Conservation (phyloP, 768 basidiomycete species). For the Suillus variegatus region DNA sequence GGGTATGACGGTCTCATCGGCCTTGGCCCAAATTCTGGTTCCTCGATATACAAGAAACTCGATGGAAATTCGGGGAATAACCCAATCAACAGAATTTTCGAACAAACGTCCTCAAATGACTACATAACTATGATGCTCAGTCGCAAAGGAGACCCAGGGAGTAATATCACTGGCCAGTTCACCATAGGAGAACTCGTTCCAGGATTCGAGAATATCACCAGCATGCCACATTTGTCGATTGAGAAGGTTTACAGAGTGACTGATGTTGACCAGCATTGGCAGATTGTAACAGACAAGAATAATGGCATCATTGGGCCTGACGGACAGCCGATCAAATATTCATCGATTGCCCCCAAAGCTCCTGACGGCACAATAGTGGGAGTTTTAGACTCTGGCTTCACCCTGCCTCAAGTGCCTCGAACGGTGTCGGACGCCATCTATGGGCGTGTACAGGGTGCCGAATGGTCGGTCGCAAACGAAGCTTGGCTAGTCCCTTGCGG, state of each 20-base stretch:
- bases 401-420: constrained; percentile 71
- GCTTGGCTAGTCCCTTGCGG: constrained; percentile 78
- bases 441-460: constrained; percentile 72
- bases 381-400: constrained; percentile 75
- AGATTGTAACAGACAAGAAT: constrained; percentile 64
- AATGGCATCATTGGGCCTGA: constrained; percentile 77
- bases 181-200: constrained; percentile 67
- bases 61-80: constrained; percentile 52
- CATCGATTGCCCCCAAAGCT: constrained; percentile 70
- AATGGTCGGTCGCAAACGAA: constrained; percentile 53
- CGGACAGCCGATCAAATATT: constrained; percentile 56
- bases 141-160: constrained; percentile 53
- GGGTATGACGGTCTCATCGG: constrained; percentile 75
- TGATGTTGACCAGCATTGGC: constrained; percentile 79
- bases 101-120: constrained; percentile 53
- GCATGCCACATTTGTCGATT: constrained; percentile 65
- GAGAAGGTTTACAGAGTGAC: constrained; percentile 63
- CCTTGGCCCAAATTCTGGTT: constrained; percentile 76
- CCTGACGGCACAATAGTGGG: constrained; percentile 66
- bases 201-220: constrained; percentile 60
- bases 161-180: constrained; percentile 60
- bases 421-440: constrained; percentile 80
- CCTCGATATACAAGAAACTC: constrained; percentile 60
- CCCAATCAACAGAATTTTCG: constrained; percentile 66
- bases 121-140: constrained; percentile 72